Base-by-base conservation (phyloP, 2,329 filamentous ascomycete species). In the Talaromyces sp. region DNA sequence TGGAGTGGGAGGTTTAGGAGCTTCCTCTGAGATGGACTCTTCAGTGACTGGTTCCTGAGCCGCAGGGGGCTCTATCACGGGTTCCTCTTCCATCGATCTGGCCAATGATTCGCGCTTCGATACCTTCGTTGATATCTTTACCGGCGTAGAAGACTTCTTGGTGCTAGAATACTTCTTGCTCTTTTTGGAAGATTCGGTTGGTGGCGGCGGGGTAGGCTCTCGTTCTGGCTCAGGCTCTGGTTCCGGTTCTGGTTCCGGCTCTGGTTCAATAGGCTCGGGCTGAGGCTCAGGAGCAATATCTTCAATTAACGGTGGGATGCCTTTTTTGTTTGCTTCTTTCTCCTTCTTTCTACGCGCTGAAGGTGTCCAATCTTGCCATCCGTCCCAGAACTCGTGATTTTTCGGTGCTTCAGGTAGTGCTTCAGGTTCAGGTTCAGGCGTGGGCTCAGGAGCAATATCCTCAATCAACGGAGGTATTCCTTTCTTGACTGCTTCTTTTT, bases 401-500 rank as follows among this genome's bases (percentile, higher is more conserved):
- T 64, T 52, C 3, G 41, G 52, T 41, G 62, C 62, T 33, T 65
- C 58, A 86, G 85, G 68, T 59, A 86, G 76, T 63, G 84, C 27
- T 19, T 60, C 62, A 1, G 63, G 47, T n/a, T 81, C 58, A 41
- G 69, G 66, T 58, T 70, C 76, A 75, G 84, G 65, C 19, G 63
- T 49, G 3, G 62, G 63, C 31, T 68, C 31, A 33, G 80, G 65
- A 39, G 60, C 64, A 19, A 60, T 59, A 27, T 59, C 43, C 43
- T 64, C 57, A 24, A 49, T 41, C 7, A 62, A 37, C 14, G 65
- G 61, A 33, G 66, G 66, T 33, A 67, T 67, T 7, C 66, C 66
- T 31, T 43, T 67, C 33, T 33, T 19, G n/a, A 57, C 62, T n/a
- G 63, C 63, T 41, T 64, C 63, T 27, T 65, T 67, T 16, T 65